phyloP scores from a whole-genome alignment of 2,329 filamentous ascomycete species.

The Pyrenochaeta sp. region DNA sequence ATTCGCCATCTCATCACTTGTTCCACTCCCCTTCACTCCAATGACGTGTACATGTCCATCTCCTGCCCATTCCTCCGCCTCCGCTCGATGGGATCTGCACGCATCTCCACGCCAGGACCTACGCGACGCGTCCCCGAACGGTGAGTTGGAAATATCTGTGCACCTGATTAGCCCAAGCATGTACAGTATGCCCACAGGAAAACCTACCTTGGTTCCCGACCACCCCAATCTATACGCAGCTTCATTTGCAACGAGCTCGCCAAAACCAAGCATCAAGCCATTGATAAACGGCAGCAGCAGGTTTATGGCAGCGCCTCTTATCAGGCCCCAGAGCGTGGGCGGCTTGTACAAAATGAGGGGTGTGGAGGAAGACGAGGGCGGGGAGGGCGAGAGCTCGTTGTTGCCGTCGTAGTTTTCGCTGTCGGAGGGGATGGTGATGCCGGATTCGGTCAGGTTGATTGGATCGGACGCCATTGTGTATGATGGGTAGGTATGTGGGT shows the following conservation, averaged over 20 bases:
- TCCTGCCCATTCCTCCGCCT: slow-evolving; percentile 60
- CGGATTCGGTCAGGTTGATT: slow-evolving; percentile 70
- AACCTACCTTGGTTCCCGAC: slow-evolving; percentile 90
- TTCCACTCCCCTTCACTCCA: slow-evolving; percentile 62
- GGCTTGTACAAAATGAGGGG: slow-evolving; percentile 87
- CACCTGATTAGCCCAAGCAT: no score
- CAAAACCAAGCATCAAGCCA: slow-evolving; percentile 97
- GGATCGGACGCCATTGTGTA: slow-evolving; percentile 43
- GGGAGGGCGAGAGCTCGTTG: slow-evolving; percentile 66
- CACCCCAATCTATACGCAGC: slow-evolving; percentile 91
- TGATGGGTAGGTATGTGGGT: background rate
- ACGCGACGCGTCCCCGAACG: slow-evolving; percentile 68
- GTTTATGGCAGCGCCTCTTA: slow-evolving; percentile 93
- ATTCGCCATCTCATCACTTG: background rate
- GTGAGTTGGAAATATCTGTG: slow-evolving; percentile 66
- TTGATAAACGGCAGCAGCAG: slow-evolving; percentile 95
- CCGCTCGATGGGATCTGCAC: slow-evolving; percentile 68
- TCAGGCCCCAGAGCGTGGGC: slow-evolving; percentile 82
- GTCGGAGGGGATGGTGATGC: slow-evolving; percentile 80
- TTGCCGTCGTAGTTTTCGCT: slow-evolving; percentile 80
- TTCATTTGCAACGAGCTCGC: slow-evolving; percentile 96
- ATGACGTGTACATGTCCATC: slow-evolving; percentile 70
- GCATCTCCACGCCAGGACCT: slow-evolving; percentile 83
- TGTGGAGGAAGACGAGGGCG: slow-evolving; percentile 67
- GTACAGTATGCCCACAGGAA: no score